Evolutionary conservation across 2,329 filamentous ascomycete genomes (phyloP), one percentile per base, ranked within the genome.

Genomic region (Aspergillus hiratsukae): DNA sequence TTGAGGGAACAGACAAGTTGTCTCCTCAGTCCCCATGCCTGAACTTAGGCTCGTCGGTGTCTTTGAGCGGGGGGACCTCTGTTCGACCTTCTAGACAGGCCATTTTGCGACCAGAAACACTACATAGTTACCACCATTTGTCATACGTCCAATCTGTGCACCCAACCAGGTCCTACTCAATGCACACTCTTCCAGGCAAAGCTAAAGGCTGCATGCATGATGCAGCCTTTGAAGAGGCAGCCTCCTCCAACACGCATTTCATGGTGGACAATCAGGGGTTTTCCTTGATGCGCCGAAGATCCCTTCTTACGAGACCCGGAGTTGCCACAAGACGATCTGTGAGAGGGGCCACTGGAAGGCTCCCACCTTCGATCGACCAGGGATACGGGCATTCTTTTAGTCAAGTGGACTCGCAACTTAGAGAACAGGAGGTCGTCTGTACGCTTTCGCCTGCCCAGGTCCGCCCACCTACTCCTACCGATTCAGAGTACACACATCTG

Each of bases 401-500:
- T 49, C 51, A 11, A 29, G 21, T 19, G 40, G 52, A 29, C 17
- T 55, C 10, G 57, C 53, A 1, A 52, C 46, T 21, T 46, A 41
- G 55, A 14, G 41, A 40, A 19, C 53, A 62, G 19, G 62, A 63
- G 46, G 45, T 37, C 40, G 41, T 53, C n/a, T 51, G 52, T 25
- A 54, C 63, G 43, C 50, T 55, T 52, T 48, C 57, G 4, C 28
- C 54, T 14, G 21, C 58, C 48, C 61, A 37, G 48, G 28, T 45
- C 54, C 68, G 64, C 49, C 69, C 58, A 49, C 59, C 55, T 56
- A 73, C 63, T 55, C 73, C 55, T 40, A 66, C 49, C 57, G 71
- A 66, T 43, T 65, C 62, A 49, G 68, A 63, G 46, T 75, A 75
- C 55, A 73, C 72, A n/a, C 72, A 75, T 55, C 57, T 75, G n/a